A percentile compares a stretch with the other conserved stretches of the same genome.
Evolutionary conservation across 768 basidiomycete genomes (phyloP).

Genomic region (Hericium coralloides): DNA sequence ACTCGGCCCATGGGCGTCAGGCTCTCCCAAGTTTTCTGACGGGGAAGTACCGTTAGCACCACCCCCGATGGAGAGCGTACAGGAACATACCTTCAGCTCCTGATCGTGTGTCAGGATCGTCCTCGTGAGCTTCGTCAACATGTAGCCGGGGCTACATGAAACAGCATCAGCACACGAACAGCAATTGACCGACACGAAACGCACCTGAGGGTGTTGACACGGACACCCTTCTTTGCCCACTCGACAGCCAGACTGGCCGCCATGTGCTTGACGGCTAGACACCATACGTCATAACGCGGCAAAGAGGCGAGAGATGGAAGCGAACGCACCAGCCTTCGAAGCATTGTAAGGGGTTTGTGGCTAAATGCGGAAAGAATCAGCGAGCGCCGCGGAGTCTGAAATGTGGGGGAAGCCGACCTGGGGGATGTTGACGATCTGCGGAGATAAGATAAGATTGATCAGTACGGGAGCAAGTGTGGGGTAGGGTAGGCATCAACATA

Average conservation of each 20-base stretch:
- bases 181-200: conserved; percentile 4
- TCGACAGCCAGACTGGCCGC: conserved; percentile 88
- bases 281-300: not conserved
- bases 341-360: conserved; percentile 94
- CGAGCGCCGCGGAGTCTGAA: not conserved
- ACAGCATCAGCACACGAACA: conserved; percentile 5
- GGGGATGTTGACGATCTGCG: conserved; percentile 80
- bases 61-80: not conserved
- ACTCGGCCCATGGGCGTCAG: conserved; percentile 84
- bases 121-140: conserved; percentile 83
- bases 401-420: conserved; percentile 40
- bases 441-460: not conserved
- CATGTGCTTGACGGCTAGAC: conserved; percentile 84
- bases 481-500: conserved; percentile 28
- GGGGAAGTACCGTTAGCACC: conserved; percentile 3
- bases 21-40: conserved; percentile 73
- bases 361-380: conserved; percentile 23
- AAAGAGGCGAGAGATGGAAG: not conserved
- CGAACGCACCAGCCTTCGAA: conserved; percentile 71
- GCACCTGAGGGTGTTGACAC: conserved; percentile 76
- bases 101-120: conserved; percentile 69
- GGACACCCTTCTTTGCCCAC: conserved; percentile 86
- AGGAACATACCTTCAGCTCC: conserved; percentile 58
- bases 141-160: conserved; percentile 75
- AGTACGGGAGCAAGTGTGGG: conserved; percentile 9